phyloP scores from a whole-genome alignment of 495 filamentous ascomycete genomes.

The Penicillium herquei region DNA sequence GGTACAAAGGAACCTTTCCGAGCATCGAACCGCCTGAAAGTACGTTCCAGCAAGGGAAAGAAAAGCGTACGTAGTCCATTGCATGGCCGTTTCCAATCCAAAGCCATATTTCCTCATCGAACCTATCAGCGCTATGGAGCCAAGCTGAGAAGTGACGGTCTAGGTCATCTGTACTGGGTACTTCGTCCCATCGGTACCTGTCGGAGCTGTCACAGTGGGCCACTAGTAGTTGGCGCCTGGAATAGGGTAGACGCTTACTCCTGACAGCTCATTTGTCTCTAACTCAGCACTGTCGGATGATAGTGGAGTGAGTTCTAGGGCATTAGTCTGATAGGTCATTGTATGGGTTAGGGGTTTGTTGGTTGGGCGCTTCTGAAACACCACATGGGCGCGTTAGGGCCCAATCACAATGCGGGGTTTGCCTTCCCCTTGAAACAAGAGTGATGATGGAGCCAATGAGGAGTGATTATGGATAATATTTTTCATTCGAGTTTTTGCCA shows the following conservation, averaged over 20 bases:
- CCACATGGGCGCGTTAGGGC: conserved; percentile 11
- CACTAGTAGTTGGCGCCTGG: conserved; percentile 4
- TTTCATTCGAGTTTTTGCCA: neutral
- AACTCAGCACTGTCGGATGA: conserved; percentile 12
- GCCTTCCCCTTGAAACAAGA: conserved; percentile 17
- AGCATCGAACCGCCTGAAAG: neutral
- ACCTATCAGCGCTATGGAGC: conserved; percentile 9
- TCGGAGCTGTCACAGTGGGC: conserved; percentile 9
- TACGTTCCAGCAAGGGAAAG: neutral
- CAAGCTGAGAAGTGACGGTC: conserved; percentile 1
- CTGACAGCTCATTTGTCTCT: conserved; percentile 23
- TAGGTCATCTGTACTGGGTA: conserved; percentile 1
- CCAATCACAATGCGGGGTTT: conserved; percentile 14
- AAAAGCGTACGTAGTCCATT: conserved; percentile 10
- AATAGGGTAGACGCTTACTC: conserved; percentile 1
- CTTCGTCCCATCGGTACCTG: neutral
- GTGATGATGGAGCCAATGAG: neutral
- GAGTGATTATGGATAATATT: neutral
- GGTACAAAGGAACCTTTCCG: neutral
- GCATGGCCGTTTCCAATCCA: conserved; percentile 15
- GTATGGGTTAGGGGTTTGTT: neutral
- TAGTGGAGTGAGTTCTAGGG: conserved; percentile 19
- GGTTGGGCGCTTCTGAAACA: conserved; percentile 21
- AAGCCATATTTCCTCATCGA: neutral
- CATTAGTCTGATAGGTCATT: conserved; percentile 10